Evolutionary conservation across 257 asterid species (phyloP).

Genomic region (Solanum pinnatisectum): DNA sequence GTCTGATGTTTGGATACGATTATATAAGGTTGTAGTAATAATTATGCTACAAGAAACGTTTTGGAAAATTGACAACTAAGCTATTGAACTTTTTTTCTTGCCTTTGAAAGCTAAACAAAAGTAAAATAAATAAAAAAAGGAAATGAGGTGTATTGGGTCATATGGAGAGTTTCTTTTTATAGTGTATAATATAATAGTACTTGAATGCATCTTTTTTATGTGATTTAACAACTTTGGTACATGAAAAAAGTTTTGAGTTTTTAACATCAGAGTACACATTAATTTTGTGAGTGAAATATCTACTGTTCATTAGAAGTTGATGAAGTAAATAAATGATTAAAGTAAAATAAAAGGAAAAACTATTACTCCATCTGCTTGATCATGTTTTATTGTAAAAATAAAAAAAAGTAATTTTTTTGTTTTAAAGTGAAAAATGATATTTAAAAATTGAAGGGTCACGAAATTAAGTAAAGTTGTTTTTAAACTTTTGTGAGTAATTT

Average conservation of each 20-base stretch:
- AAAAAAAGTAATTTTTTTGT: too few species aligned
- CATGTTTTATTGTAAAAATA: too few species aligned
- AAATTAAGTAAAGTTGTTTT: too few species aligned
- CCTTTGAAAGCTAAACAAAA: not conserved
- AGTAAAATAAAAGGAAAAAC: too few species aligned
- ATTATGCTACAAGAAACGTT: not conserved
- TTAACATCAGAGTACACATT: not conserved
- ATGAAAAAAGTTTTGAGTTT: not conserved
- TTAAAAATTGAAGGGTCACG: not conserved
- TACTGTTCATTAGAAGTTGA: not conserved
- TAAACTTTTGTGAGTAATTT: too few species aligned
- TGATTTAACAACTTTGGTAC: not conserved
- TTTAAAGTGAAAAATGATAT: too few species aligned
- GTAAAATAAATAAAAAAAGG: not conserved
- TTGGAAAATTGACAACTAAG: not conserved
- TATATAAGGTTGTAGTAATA: not conserved
- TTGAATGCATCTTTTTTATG: not conserved
- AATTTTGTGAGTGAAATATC: not conserved
- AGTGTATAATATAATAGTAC: not conserved
- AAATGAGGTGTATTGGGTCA: not conserved
- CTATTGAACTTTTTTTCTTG: not conserved
- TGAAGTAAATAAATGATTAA: not conserved
- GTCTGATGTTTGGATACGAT: not conserved
- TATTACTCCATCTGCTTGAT: too few species aligned
- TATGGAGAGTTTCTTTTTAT: not conserved